Base-by-base conservation (phyloP, 768 basidiomycete species). In the Melanogaster broomeanus region DNA sequence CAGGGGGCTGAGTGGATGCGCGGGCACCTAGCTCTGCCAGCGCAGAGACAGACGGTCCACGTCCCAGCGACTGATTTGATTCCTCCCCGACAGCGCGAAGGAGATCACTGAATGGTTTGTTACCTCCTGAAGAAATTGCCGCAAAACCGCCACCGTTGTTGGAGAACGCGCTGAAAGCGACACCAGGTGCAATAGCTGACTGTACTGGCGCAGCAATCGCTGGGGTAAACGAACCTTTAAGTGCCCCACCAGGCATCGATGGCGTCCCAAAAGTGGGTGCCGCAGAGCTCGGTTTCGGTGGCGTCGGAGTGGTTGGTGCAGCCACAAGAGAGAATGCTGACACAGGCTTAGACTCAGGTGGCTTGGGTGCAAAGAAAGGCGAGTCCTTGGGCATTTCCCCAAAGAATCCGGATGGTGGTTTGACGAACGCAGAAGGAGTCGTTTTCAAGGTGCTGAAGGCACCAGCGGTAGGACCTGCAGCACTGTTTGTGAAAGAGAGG, bases 71-170 rank as follows among this genome's bases (percentile, higher is more conserved):
- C 30, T 70, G 48, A 37, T 64, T 61, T 22, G 52, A 42, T 19
- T 67, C 63, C 18, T 62, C 62, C 40, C 68, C 71, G 39, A 60
- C 71, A 15, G 56, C 64, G 61, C 82, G 79, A 51, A 88, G 67
- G 41, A 89, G 61, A 25, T 88, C 83, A n/a, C 72, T 67, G 57
- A 87, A 91, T 1, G 87, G 80, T 57, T 77, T 80, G 31, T 72
- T 69, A 2, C 70, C 52, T 4, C 77, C 76, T 13, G 60, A 55
- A 8, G 77, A 75, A 57, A 84, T 83, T 0, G 81, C 77, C 30
- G 74, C 60, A 57, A 87, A 87, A 3, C 74, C 83, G 25, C 77
- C 71, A 2, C 69, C 60, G 12, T 64, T 44, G 0, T 74, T 53
- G 12, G 65, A 52, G 49, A 66, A 72, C 9, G 64, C 56, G 30